phyloP scores from a whole-genome alignment of 2,329 filamentous ascomycete species.

The Talaromyces sp. region DNA sequence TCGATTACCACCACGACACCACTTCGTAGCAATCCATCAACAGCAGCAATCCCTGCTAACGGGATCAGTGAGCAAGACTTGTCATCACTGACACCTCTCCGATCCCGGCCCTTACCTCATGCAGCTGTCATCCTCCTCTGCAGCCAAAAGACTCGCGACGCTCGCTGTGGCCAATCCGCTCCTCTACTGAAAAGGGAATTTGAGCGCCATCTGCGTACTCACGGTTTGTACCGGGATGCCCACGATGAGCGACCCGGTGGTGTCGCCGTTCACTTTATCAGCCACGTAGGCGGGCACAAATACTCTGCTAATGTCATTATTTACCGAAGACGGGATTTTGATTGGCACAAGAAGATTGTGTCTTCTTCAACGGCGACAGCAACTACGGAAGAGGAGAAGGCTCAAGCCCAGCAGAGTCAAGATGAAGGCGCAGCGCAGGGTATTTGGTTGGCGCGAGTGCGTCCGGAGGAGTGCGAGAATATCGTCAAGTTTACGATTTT shows the following conservation, averaged over 20 bases:
- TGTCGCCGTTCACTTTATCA: slow-evolving; percentile 94
- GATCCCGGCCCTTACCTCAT: slow-evolving; percentile 70
- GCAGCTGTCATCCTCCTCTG: slow-evolving; percentile 85
- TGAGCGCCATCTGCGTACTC: slow-evolving; percentile 78
- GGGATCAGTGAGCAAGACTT: slow-evolving; percentile 21
- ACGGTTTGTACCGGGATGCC: slow-evolving; percentile 80
- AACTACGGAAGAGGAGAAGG: background rate
- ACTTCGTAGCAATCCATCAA: slow-evolving; percentile 44
- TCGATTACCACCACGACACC: slow-evolving; percentile 71
- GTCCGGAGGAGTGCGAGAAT: slow-evolving; percentile 88
- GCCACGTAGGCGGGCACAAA: slow-evolving; percentile 94
- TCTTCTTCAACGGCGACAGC: background rate
- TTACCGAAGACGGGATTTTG: slow-evolving; percentile 62
- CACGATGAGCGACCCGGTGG: slow-evolving; percentile 87
- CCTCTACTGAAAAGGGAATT: slow-evolving; percentile 85
- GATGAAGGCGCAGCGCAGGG: slow-evolving; percentile 71
- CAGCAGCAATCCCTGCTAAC: slow-evolving; percentile 18
- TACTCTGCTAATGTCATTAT: slow-evolving; percentile 93
- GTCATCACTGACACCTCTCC: slow-evolving; percentile 42
- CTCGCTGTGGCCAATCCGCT: slow-evolving; percentile 88
- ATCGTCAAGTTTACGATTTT: slow-evolving; percentile 84
- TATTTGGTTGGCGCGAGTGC: slow-evolving; percentile 84
- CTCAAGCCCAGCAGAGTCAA: slow-evolving; percentile 22
- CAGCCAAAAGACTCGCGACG: slow-evolving; percentile 90
- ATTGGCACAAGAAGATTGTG: slow-evolving; percentile 31